phyloP scores from a whole-genome alignment of 805 yeast genomes.

The Kazachstania africana region DNA sequence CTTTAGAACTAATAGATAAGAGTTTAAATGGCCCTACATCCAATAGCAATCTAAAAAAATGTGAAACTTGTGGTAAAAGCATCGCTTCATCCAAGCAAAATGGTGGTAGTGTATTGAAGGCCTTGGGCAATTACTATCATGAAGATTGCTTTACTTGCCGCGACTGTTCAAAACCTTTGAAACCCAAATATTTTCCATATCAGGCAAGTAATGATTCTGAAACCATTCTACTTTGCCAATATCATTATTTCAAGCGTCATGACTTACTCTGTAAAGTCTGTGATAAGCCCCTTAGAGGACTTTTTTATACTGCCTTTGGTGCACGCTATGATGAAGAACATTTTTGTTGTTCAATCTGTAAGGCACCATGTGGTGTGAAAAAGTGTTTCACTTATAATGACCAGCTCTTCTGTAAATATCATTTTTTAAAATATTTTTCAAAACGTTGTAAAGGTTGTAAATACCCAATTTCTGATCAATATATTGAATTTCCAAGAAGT shows the following conservation, averaged over 20 bases:
- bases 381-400: slow-evolving; percentile 86
- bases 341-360: slow-evolving; percentile 82
- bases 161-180: slow-evolving; percentile 73
- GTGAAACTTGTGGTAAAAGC: slow-evolving; percentile 41
- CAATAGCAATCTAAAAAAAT: slow-evolving; percentile 24
- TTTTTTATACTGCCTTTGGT: slow-evolving; percentile 88
- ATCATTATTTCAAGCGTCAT: slow-evolving; percentile 77
- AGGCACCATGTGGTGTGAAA: slow-evolving; percentile 75
- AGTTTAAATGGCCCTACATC: no score
- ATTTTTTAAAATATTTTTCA: slow-evolving; percentile 78
- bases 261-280: slow-evolving; percentile 82
- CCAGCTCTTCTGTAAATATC: slow-evolving; percentile 80
- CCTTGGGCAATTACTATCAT: slow-evolving; percentile 69
- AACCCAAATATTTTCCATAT: slow-evolving; percentile 79
- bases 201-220: slow-evolving; percentile 32
- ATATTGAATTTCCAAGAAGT: slow-evolving; percentile 83
- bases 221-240: slow-evolving; percentile 73
- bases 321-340: slow-evolving; percentile 90
- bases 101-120: slow-evolving; percentile 51
- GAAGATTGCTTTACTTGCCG: slow-evolving; percentile 78
- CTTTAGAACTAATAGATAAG: no score
- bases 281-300: slow-evolving; percentile 75
- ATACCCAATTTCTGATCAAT: slow-evolving; percentile 84
- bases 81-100: slow-evolving; percentile 43
- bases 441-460: slow-evolving; percentile 89